A percentile compares a stretch with the other conserved stretches of the same genome.
phyloP scores from a whole-genome alignment of 176 grass and related monocot species.

The Aegilops longissima region DNA sequence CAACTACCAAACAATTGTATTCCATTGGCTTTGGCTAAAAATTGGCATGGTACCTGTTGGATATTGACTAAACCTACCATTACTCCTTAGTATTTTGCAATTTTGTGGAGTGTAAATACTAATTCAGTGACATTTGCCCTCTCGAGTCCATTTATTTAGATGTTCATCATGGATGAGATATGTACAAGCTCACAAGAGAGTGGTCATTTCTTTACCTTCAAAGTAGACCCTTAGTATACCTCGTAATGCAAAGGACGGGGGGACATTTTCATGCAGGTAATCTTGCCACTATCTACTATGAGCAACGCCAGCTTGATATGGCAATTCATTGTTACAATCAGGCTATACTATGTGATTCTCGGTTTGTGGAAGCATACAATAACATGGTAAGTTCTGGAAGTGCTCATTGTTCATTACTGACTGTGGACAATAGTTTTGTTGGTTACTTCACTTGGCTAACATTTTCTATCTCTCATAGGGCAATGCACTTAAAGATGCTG shows the following conservation, averaged over 20 bases:
- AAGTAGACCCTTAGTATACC: conserved; percentile 31
- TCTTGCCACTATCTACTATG: conserved; percentile 65
- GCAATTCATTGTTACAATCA: conserved; percentile 65
- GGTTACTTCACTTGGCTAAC: conserved; percentile 1
- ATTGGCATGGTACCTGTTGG: conserved; percentile 1
- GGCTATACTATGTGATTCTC: conserved; percentile 52
- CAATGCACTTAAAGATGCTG: conserved; percentile 83
- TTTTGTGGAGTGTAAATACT: conserved; percentile 2
- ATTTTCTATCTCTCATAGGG: conserved; percentile 34
- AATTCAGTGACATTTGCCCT: conserved; percentile 15
- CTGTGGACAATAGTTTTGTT: neutral
- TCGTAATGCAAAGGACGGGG: conserved; percentile 44
- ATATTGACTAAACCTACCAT: conserved; percentile 10
- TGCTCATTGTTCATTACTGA: neutral
- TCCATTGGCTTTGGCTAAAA: neutral
- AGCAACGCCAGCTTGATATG: conserved; percentile 67
- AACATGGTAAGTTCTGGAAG: conserved; percentile 51
- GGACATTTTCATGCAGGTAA: conserved; percentile 63
- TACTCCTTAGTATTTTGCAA: neutral
- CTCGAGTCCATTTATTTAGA: conserved; percentile 26
- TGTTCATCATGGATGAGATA: conserved; percentile 31
- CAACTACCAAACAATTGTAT: neutral
- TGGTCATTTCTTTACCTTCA: conserved; percentile 36
- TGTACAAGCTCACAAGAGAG: conserved; percentile 26
- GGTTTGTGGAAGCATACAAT: conserved; percentile 67